A percentile compares a stretch with the other conserved stretches of the same genome.
These are phyloP conservation scores for Ustilago curta DNA, from an alignment of 1,284 basidiomycete species.

Conservation along the genomic window DNA sequence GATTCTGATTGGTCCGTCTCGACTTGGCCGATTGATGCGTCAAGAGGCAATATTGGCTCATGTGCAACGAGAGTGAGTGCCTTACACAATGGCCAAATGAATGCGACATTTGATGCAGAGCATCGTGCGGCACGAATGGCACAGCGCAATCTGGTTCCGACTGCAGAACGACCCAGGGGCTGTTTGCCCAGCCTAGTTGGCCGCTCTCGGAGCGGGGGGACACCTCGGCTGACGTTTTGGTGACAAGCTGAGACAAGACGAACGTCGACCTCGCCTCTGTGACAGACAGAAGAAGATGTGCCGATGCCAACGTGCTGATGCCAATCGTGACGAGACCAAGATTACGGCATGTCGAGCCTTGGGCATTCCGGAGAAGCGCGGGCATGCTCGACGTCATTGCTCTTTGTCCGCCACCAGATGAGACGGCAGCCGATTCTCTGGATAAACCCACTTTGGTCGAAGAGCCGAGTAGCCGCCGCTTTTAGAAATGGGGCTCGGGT, in stretches of 20 bases:
- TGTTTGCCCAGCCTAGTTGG: background rate
- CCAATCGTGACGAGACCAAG: too few species aligned
- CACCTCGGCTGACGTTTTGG: background rate
- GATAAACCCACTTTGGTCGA: background rate
- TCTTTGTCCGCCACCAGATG: background rate
- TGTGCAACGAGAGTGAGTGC: too few species aligned
- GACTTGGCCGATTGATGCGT: conserved; percentile 5
- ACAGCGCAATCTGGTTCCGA: conserved; percentile 3
- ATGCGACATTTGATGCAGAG: background rate
- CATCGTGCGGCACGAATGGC: background rate
- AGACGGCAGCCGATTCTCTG: conserved; percentile 1
- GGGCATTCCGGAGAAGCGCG: background rate
- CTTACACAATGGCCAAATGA: too few species aligned
- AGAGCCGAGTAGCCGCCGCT: background rate
- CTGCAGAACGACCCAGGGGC: too few species aligned
- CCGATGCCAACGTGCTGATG: too few species aligned
- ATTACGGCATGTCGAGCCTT: background rate
- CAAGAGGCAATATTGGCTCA: background rate
- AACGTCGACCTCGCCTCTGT: background rate
- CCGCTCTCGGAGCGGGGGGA: conserved; percentile 6
- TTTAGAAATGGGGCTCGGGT: background rate
- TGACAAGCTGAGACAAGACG: background rate
- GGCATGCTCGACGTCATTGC: conserved; percentile 1
- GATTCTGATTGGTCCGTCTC: conserved; percentile 35
- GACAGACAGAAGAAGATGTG: background rate